Evolutionary conservation across 768 basidiomycete species (phyloP).

Genomic region (Lactifluus volemus): DNA sequence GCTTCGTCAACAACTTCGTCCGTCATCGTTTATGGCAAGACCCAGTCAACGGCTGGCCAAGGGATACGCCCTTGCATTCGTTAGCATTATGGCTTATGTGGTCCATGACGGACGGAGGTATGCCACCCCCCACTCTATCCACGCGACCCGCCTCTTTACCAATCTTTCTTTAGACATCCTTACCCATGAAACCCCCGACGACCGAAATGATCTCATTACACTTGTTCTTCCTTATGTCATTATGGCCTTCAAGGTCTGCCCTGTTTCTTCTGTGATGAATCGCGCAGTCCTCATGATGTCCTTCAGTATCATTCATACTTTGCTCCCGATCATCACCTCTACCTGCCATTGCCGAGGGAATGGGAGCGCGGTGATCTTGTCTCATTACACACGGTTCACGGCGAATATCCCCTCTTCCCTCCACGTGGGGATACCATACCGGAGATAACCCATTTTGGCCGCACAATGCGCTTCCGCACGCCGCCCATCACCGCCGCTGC

Average conservation of each 20-base stretch:
- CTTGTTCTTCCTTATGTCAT: conserved; percentile 20
- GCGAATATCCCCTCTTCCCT: conserved; percentile 41
- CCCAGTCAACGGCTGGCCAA: conserved; percentile 45
- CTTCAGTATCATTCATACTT: conserved; percentile 45
- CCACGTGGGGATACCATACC: conserved; percentile 15
- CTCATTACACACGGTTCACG: conserved; percentile 33
- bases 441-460: conserved; percentile 20
- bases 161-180: conserved; percentile 22
- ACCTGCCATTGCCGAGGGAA: conserved; percentile 37
- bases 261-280: conserved; percentile 31
- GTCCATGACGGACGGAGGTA: conserved; percentile 47
- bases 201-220: conserved; percentile 26
- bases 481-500: conserved; percentile 52
- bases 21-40: conserved; percentile 39
- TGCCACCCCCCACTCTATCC: conserved; percentile 19
- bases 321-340: conserved; percentile 54
- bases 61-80: conserved; percentile 39
- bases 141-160: neutral
- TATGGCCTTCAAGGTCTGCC: conserved; percentile 28
- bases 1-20: conserved; percentile 38
- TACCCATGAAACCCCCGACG: conserved; percentile 21
- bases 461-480: conserved; percentile 21
- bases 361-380: conserved; percentile 21
- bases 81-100: conserved; percentile 58
- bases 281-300: conserved; percentile 35